Percentiles rank a stretch among this genome's conserved stretches.
Conservation (phyloP, 192 early-diverging fungal genomes). For the Podila horticola region DNA sequence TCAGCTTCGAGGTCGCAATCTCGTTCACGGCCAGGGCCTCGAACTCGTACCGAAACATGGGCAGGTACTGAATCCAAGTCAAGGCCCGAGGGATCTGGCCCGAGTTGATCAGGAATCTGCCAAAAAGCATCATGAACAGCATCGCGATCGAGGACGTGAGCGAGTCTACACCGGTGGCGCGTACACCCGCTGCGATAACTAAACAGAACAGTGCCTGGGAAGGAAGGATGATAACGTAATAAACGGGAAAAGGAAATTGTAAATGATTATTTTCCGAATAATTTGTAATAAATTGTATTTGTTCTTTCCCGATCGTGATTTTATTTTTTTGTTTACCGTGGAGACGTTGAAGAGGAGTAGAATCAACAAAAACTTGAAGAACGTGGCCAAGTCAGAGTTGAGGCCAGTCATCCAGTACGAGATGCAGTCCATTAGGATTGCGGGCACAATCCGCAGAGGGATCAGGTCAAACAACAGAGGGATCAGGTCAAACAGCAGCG, state of each 20-base stretch:
- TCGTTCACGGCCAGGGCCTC: conserved; percentile 79
- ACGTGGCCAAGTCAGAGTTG: conserved; percentile 53
- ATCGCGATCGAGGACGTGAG: conserved; percentile 69
- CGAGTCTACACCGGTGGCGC: conserved; percentile 65
- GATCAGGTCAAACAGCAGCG: conserved; percentile 75
- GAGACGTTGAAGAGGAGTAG: conserved; percentile 71
- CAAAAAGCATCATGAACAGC: conserved; percentile 83
- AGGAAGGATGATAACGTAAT: too few relatives aligned
- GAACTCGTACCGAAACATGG: conserved; percentile 77
- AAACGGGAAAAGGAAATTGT: too few relatives aligned
- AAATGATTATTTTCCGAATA: too few relatives aligned
- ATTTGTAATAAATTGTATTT: too few relatives aligned
- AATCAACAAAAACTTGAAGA: conserved; percentile 66
- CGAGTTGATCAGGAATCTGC: conserved; percentile 77
- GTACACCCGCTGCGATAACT: conserved; percentile 64
- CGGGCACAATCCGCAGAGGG: conserved; percentile 73
- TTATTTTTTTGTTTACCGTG: conserved; percentile 15
- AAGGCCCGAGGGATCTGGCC: conserved; percentile 68
- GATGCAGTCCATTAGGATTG: conserved; percentile 69
- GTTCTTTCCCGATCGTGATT: too few relatives aligned
- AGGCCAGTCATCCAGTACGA: conserved; percentile 79
- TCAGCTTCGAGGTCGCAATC: conserved; percentile 12
- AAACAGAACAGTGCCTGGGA: conserved; percentile 62
- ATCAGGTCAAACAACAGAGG: conserved; percentile 78
- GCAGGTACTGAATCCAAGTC: conserved; percentile 76